Percentiles rank a stretch among this genome's conserved stretches.
These are phyloP conservation scores for Neurospora tetrasperma DNA, from an alignment of 495 filamentous ascomycete genomes.

Conservation along the genomic window DNA sequence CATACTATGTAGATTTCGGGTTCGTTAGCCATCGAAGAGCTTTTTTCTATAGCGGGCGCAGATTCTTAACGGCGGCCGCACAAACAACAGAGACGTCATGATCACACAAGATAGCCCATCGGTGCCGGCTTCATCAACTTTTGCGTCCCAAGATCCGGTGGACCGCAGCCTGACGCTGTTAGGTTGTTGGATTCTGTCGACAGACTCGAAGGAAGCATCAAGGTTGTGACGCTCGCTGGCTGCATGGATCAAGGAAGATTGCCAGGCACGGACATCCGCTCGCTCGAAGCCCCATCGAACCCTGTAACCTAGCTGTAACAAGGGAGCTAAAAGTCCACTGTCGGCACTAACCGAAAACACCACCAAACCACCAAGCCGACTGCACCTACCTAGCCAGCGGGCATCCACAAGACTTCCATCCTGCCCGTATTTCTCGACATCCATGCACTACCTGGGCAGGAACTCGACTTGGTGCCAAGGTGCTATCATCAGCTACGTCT, in stretches of 20 bases:
- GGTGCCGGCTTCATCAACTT: neutral
- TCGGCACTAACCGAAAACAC: neutral
- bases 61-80: neutral
- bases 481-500: neutral
- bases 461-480: neutral
- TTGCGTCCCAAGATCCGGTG: neutral
- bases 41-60: neutral
- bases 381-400: neutral
- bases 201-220: neutral
- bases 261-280: neutral
- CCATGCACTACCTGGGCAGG: neutral
- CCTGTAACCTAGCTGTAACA: neutral
- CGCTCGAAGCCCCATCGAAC: neutral
- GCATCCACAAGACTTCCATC: neutral
- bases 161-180: neutral
- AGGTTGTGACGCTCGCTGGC: neutral
- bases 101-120: neutral
- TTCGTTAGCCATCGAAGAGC: neutral
- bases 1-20: neutral
- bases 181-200: neutral
- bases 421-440: neutral
- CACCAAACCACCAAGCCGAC: neutral
- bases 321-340: neutral
- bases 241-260: neutral
- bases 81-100: neutral